A percentile compares a stretch with the other conserved stretches of the same genome.
These are phyloP conservation scores for Quercus berberidifolia DNA, from an alignment of 306 rosid genomes.

Conservation along the genomic window DNA sequence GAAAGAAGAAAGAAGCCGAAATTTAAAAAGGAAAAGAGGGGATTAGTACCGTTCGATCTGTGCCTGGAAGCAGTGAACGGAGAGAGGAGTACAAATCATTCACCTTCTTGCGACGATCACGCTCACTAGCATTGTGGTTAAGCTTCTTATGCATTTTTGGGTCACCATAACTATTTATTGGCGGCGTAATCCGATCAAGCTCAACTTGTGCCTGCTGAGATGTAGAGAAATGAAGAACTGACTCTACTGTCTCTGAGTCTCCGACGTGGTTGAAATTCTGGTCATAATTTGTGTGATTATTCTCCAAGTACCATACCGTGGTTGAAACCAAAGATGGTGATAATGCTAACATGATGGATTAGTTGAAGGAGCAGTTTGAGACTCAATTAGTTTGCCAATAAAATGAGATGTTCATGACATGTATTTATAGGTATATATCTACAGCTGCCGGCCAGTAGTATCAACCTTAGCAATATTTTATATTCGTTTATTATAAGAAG, in stretches of 20 bases:
- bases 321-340: not conserved
- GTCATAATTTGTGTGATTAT: not conserved
- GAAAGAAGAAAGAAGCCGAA: not conserved
- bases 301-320: not conserved
- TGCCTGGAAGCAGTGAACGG: slow-evolving; percentile 59
- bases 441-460: too few species aligned
- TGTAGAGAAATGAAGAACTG: not conserved
- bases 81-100: slow-evolving; percentile 61
- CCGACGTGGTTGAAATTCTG: not conserved
- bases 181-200: slow-evolving; percentile 3
- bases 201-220: not conserved
- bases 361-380: not conserved
- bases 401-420: not conserved
- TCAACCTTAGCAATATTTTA: not conserved
- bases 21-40: not conserved
- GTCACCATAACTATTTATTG: not conserved
- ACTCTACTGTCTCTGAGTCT: not conserved
- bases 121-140: slow-evolving; percentile 81
- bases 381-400: not conserved
- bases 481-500: too few species aligned
- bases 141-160: slow-evolving; percentile 46
- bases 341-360: slow-evolving; percentile 9
- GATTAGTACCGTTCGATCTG: slow-evolving; percentile 48
- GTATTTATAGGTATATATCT: not conserved
- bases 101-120: slow-evolving; percentile 81